phyloP scores from a whole-genome alignment of 2,329 filamentous ascomycete species.

The Sporothrix curviconia region DNA sequence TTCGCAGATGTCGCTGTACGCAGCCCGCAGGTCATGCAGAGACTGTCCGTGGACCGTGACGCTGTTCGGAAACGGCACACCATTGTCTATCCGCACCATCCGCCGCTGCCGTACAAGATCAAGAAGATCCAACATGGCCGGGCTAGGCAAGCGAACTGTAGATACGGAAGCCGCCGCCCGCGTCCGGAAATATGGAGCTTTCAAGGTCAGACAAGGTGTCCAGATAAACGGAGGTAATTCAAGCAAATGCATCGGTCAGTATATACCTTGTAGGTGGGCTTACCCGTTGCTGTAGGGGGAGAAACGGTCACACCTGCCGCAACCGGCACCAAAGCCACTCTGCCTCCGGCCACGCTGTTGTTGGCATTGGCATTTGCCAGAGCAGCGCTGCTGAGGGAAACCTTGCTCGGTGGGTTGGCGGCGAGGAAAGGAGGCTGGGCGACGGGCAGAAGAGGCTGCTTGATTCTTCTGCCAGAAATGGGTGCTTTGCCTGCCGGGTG shows the following conservation, averaged over 20 bases:
- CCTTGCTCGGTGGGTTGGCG: no score
- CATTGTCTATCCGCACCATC: conserved; percentile 2
- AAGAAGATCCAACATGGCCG: neutral
- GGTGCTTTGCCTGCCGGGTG: conserved; percentile 45
- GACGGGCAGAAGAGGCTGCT: neutral
- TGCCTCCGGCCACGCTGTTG: neutral
- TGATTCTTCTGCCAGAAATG: neutral
- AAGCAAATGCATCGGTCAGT: no score
- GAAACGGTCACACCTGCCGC: neutral
- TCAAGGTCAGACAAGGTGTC: no score
- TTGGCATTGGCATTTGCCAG: neutral
- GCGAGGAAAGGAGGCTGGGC: neutral
- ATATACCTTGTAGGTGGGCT: neutral
- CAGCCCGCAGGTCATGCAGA: neutral
- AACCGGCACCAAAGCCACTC: neutral
- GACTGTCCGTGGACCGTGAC: neutral
- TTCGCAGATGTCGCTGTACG: neutral
- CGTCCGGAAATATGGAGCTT: conserved; percentile 1
- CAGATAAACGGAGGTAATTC: no score
- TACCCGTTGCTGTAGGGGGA: neutral
- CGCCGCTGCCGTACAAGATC: conserved; percentile 7
- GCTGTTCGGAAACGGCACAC: conserved; percentile 30
- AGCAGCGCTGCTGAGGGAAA: neutral
- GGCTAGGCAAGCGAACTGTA: neutral
- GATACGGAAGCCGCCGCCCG: neutral